These are phyloP conservation scores for Boletus huronensis DNA, from an alignment of 768 basidiomycete species.

Conservation along the genomic window DNA sequence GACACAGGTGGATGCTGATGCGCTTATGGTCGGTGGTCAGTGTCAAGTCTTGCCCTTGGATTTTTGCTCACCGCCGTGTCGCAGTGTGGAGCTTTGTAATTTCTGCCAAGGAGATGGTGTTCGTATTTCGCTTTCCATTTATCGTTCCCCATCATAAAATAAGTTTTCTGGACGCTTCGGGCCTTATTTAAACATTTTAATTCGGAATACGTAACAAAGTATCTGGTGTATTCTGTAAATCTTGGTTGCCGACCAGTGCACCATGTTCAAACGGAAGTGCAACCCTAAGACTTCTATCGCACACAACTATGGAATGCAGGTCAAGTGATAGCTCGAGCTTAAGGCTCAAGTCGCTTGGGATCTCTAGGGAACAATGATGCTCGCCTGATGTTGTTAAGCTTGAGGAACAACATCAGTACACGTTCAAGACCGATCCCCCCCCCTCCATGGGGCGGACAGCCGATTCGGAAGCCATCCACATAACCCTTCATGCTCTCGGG, in stretches of 20 bases:
- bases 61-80: constrained; percentile 3
- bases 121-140: constrained; percentile 26
- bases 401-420: constrained; percentile 96
- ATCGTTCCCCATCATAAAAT: constrained; percentile 14
- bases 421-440: constrained; percentile 95
- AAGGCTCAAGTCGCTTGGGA: constrained; percentile 92
- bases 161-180: constrained; percentile 24
- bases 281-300: neutral
- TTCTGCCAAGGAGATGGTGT: constrained; percentile 13
- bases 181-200: constrained; percentile 21
- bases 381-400: constrained; percentile 91
- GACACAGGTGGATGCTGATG: constrained; percentile 5
- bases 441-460: constrained; percentile 94
- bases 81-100: constrained; percentile 24
- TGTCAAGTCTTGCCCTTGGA: neutral
- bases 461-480: constrained; percentile 91
- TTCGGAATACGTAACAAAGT: constrained; percentile 23
- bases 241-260: constrained; percentile 10
- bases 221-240: constrained; percentile 20
- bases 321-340: constrained; percentile 8
- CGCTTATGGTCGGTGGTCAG: constrained; percentile 13
- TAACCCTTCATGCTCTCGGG: constrained; percentile 91
- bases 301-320: neutral
- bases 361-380: constrained; percentile 96
- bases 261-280: neutral